Base-by-base conservation (phyloP, 768 basidiomycete species). In the Tricholoma bakamatsutake region DNA sequence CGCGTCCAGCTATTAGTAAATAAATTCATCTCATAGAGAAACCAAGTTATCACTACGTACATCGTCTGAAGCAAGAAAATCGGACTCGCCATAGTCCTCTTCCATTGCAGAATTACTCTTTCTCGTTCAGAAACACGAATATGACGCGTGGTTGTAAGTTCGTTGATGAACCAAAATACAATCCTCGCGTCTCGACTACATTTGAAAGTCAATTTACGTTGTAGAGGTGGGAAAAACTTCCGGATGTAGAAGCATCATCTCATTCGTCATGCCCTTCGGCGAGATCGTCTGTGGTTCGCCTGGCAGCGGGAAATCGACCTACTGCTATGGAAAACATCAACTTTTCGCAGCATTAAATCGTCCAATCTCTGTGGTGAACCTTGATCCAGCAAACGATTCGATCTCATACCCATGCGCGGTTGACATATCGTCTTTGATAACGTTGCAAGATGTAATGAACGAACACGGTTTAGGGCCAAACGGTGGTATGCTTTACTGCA, bases 401-500 rank as follows among this genome's bases (percentile, higher is more conserved):
- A 87, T 95, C 28, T 87, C 93, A 21, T 99, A 98, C 71, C 93
- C 93, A 28, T 96, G 93, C 67, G 84, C 89, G 0, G 76, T 99
- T 66, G 84, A 90, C 67, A 88, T 98, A 50, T 78, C 88, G 0
- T 82, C 83, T 0, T 81, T 98, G 53, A 90, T 99, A 67, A 93
- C 88, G 0, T 82, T 98, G 35, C 75, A 87, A 48, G 88, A 93
- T 62, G 93, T 83, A 15, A 97, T 98, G 95, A 71, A 83, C 11
- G 82, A 85, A 52, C 82, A 88, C 62, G 82, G 83, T 0, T 78
- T 99, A 1, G 97, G 97, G 0, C 97, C 97, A 0, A 99, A 99
- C 62, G 97, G 97, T 12, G 96, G 83, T 5, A 91, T 98, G 87
- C 71, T 98, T 27, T 98, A 93, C 64, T 96, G 93, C 66, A 89